phyloP scores from a whole-genome alignment of 345 rosid species.

The Acer campestre region DNA sequence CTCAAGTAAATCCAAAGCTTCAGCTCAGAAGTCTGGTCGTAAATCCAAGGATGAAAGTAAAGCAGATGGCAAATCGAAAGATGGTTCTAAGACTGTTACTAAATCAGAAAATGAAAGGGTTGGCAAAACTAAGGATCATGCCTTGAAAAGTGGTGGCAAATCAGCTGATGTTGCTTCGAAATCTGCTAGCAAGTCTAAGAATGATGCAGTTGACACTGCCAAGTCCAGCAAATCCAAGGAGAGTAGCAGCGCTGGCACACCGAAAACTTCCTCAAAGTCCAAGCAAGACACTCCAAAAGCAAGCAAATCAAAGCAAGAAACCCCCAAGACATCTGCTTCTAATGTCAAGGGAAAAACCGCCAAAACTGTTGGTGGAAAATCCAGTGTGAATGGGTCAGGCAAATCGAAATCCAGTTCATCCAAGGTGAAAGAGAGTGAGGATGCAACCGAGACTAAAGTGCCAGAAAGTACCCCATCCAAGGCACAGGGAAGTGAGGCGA shows the following conservation, averaged over 20 bases:
- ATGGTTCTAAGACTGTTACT: conserved; percentile 34
- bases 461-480: conserved; percentile 46
- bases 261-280: conserved; percentile 29
- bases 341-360: conserved; percentile 40
- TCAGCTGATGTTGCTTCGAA: conserved; percentile 39
- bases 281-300: conserved; percentile 20
- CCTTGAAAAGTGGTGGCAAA: conserved; percentile 46
- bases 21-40: conserved; percentile 29
- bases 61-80: conserved; percentile 51
- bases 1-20: conserved; percentile 55
- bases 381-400: conserved; percentile 38
- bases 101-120: conserved; percentile 42
- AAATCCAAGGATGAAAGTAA: conserved; percentile 38
- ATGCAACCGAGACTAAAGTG: conserved; percentile 39
- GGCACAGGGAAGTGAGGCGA: conserved; percentile 49
- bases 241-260: conserved; percentile 11
- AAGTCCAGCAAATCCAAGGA: conserved; percentile 49
- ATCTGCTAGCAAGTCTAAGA: conserved; percentile 44
- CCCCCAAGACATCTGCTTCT: conserved; percentile 39
- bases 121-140: conserved; percentile 45
- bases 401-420: conserved; percentile 55
- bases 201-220: conserved; percentile 32
- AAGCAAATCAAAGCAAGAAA: conserved; percentile 50
- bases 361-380: conserved; percentile 44
- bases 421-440: conserved; percentile 51